Percentiles rank a stretch among this genome's conserved stretches.
Evolutionary conservation across 1,139 yeast genomes (phyloP).

Genomic region (Zhuliangozyma parablackwelliae): DNA sequence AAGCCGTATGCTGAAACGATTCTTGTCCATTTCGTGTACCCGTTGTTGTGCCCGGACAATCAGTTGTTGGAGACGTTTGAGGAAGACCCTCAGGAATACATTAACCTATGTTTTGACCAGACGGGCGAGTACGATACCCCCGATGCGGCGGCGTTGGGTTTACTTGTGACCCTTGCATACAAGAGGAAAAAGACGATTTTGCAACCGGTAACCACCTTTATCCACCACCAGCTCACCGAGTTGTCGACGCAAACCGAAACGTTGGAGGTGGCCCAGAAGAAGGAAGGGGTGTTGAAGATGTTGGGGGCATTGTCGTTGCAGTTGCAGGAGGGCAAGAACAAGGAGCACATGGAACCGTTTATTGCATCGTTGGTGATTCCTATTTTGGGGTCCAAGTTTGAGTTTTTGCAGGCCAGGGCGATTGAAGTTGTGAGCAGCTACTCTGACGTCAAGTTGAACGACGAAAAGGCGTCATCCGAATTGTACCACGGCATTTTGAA

Average conservation of each 20-base stretch:
- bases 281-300: constrained; percentile 78
- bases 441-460: constrained; percentile 56
- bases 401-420: constrained; percentile 80
- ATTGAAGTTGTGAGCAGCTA: constrained; percentile 73
- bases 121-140: constrained; percentile 58
- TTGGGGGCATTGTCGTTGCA: constrained; percentile 61
- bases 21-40: constrained; percentile 71
- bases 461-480: constrained; percentile 44
- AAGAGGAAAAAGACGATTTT: constrained; percentile 62
- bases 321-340: constrained; percentile 46
- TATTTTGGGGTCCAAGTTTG: constrained; percentile 57
- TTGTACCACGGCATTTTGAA: constrained; percentile 66
- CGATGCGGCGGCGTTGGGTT: constrained; percentile 63
- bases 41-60: constrained; percentile 70
- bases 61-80: constrained; percentile 73
- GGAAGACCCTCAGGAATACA: constrained; percentile 86
- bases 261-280: constrained; percentile 60
- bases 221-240: constrained; percentile 50
- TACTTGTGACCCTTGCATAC: constrained; percentile 61
- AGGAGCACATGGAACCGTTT: constrained; percentile 62
- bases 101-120: constrained; percentile 70
- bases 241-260: constrained; percentile 40
- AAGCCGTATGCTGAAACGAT: constrained; percentile 67
- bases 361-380: constrained; percentile 66
- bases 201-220: constrained; percentile 61